Conservation (phyloP, 2,329 filamentous ascomycete genomes). For the Neofusicoccum cordaticola region DNA sequence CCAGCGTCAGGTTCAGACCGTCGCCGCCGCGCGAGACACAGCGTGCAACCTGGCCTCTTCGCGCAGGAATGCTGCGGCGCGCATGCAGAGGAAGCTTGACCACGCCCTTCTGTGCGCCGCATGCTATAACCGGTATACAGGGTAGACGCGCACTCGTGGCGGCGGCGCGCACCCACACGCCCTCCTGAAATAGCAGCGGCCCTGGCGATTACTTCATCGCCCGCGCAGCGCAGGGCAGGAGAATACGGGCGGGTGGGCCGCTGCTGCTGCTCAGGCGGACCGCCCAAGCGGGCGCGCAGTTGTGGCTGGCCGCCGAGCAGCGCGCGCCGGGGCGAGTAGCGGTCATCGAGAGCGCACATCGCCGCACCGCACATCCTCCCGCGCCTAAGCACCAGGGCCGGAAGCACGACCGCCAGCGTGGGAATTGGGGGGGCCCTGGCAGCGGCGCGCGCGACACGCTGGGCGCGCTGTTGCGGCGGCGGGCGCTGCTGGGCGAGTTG, state of each 20-base stretch:
- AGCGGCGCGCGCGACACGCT: background rate
- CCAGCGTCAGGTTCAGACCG: constrained; percentile 2
- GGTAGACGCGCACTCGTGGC: constrained; percentile 4
- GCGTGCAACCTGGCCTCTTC: constrained; percentile 13
- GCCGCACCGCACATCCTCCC: constrained; percentile 10
- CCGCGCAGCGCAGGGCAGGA: background rate
- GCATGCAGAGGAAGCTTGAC: background rate
- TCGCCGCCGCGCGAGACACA: background rate
- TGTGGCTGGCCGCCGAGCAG: constrained; percentile 2
- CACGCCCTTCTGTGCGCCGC: background rate
- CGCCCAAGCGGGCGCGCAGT: background rate
- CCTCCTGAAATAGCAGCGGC: constrained; percentile 12
- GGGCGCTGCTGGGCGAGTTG: constrained; percentile 11
- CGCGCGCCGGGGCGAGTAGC: background rate
- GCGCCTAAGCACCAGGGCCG: background rate
- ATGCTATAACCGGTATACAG: background rate
- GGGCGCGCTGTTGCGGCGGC: constrained; percentile 1
- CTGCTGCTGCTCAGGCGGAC: constrained; percentile 7
- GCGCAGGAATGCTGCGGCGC: background rate
- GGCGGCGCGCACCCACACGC: constrained; percentile 3
- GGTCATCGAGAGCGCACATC: constrained; percentile 2
- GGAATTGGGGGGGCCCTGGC: constrained; percentile 6
- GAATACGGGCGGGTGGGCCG: background rate
- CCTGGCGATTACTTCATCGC: constrained; percentile 12
- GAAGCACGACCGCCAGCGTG: constrained; percentile 6